Percentiles rank a stretch among this genome's conserved stretches.
Conservation (phyloP, 768 basidiomycete genomes). For the Symmetrospora coprosmae region DNA sequence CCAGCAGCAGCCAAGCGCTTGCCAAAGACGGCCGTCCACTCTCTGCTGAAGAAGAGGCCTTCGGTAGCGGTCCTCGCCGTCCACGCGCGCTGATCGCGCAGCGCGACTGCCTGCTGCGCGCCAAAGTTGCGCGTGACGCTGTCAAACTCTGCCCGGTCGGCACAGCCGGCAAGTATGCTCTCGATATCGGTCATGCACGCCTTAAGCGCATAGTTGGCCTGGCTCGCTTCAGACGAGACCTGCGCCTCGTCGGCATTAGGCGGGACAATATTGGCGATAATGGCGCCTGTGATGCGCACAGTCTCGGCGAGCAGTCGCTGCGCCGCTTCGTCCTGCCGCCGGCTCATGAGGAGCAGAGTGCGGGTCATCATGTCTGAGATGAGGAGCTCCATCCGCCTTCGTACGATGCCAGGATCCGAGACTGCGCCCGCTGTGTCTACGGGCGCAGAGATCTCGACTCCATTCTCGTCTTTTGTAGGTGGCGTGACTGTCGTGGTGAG, state of each 20-base stretch:
- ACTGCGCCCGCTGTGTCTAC: conserved; percentile 32
- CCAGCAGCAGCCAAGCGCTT: background rate
- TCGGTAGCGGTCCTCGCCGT: conserved; percentile 80
- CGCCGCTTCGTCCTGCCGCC: conserved; percentile 79
- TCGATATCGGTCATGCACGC: conserved; percentile 78
- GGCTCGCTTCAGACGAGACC: conserved; percentile 15
- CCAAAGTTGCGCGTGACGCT: conserved; percentile 89
- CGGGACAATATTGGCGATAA: conserved; percentile 62
- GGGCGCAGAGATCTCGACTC: background rate
- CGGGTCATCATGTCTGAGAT: conserved; percentile 96
- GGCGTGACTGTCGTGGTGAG: conserved; percentile 84
- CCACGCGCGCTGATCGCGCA: conserved; percentile 93
- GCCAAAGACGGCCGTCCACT: conserved; percentile 13
- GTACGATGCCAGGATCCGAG: conserved; percentile 77
- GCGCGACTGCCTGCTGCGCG: conserved; percentile 96
- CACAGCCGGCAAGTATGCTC: conserved; percentile 66
- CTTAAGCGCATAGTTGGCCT: conserved; percentile 50
- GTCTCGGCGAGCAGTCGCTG: conserved; percentile 55
- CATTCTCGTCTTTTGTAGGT: conserved; percentile 33
- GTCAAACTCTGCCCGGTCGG: conserved; percentile 80
- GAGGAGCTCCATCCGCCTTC: conserved; percentile 88
- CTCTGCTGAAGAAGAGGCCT: conserved; percentile 51
- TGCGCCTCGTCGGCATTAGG: background rate
- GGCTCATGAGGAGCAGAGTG: conserved; percentile 74
- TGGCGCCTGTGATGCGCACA: conserved; percentile 62